Conservation (phyloP, 2,329 filamentous ascomycete genomes). For the Chaetomiaceae sp. region DNA sequence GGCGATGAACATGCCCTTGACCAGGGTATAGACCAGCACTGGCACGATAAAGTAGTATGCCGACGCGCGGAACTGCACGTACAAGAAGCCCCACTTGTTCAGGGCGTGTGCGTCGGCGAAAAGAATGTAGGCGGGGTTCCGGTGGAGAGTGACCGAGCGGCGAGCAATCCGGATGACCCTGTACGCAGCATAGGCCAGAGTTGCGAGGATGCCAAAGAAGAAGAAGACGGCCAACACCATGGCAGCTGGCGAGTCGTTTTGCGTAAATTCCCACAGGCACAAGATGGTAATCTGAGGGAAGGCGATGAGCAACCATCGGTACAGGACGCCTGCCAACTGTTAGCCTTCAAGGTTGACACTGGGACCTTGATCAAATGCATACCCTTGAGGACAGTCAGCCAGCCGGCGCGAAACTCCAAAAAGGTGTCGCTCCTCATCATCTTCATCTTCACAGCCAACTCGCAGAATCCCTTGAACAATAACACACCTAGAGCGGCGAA, state of each 20-base stretch:
- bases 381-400: conserved; percentile 79
- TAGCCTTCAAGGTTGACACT: too few relatives aligned
- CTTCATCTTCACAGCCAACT: conserved; percentile 63
- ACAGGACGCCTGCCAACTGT: conserved; percentile 54
- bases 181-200: conserved; percentile 71
- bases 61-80: conserved; percentile 83
- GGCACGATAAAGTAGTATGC: conserved; percentile 86
- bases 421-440: conserved; percentile 79
- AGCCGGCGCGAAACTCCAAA: conserved; percentile 80
- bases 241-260: conserved; percentile 71
- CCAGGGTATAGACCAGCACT: conserved; percentile 63
- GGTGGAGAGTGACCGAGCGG: conserved; percentile 78
- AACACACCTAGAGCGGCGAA: conserved; percentile 65
- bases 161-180: conserved; percentile 80
- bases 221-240: conserved; percentile 77
- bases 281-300: conserved; percentile 82
- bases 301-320: conserved; percentile 75
- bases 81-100: conserved; percentile 91
- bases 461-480: conserved; percentile 70
- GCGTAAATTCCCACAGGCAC: conserved; percentile 80
- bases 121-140: conserved; percentile 85
- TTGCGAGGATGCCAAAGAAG: conserved; percentile 67
- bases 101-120: conserved; percentile 80
- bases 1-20: conserved; percentile 80
- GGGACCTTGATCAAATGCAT: background rate